Percentiles rank a stretch among this genome's conserved stretches.
Evolutionary conservation across 768 basidiomycete genomes (phyloP).

Genomic region (Panellus pusillus): DNA sequence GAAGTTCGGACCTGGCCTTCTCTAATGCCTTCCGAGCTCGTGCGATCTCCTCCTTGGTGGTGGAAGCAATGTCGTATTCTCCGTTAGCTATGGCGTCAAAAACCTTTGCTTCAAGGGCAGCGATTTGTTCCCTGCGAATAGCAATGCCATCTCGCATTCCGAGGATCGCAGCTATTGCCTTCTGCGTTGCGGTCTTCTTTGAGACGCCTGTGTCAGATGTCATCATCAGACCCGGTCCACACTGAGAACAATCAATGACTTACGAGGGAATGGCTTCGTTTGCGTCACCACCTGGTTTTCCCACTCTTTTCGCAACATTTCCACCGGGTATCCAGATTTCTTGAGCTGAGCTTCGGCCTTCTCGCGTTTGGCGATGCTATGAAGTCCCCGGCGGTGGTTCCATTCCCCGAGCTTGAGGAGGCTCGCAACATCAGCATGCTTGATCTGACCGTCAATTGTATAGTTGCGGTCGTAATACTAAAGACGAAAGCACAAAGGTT

Average conservation of each 20-base stretch:
- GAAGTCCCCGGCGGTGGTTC: conserved; percentile 24
- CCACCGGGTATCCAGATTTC: conserved; percentile 11
- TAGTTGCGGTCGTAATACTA: conserved; percentile 2
- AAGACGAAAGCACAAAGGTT: too few species aligned
- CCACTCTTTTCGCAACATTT: conserved; percentile 33
- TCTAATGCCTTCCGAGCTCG: not conserved
- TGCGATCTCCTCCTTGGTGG: not conserved
- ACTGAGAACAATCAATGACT: not conserved
- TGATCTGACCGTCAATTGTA: conserved; percentile 27
- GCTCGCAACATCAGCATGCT: conserved; percentile 25
- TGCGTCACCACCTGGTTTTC: conserved; percentile 30
- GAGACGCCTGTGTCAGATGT: conserved; percentile 1
- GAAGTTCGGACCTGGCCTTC: not conserved
- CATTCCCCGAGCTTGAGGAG: conserved; percentile 32
- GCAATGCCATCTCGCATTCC: not conserved
- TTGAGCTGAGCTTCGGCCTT: conserved; percentile 20
- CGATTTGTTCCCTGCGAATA: not conserved
- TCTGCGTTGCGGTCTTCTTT: not conserved
- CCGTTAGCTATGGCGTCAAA: not conserved
- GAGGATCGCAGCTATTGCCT: not conserved
- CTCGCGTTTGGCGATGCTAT: conserved; percentile 13
- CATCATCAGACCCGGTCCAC: not conserved
- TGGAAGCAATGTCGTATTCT: not conserved
- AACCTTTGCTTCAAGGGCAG: not conserved
- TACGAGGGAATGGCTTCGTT: conserved; percentile 1